Conservation (phyloP, 2,329 filamentous ascomycete species). For the Rhynchosporium graminicola region DNA sequence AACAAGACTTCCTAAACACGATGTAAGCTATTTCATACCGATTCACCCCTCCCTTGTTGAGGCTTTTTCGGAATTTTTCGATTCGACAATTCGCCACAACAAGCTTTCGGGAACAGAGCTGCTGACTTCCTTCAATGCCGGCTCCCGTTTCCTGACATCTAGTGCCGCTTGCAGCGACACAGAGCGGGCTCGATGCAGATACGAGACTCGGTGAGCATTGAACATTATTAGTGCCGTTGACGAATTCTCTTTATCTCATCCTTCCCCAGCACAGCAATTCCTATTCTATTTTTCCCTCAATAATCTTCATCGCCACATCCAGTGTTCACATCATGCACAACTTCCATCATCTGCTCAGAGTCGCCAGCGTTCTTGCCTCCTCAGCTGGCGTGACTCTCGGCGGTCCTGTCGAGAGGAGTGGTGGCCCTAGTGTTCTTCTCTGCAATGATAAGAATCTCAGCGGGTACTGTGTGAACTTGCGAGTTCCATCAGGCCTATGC, state of each 20-base stretch:
- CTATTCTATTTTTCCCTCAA: no score
- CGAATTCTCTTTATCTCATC: neutral
- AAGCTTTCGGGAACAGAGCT: neutral
- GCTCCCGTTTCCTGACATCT: neutral
- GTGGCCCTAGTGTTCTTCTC: neutral
- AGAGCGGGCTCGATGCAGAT: neutral
- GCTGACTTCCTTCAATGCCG: neutral
- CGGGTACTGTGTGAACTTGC: neutral
- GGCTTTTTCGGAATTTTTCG: no score
- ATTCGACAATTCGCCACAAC: neutral
- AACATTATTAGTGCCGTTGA: neutral
- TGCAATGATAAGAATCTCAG: conserved; percentile 5
- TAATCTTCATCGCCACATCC: neutral
- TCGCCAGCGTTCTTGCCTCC: neutral
- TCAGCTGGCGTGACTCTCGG: no score
- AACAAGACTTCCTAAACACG: no score
- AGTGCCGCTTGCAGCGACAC: neutral
- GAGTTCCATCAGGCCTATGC: neutral
- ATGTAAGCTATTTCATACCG: no score
- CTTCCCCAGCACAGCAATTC: neutral
- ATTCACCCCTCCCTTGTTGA: no score
- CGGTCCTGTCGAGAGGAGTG: no score
- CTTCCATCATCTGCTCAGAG: neutral
- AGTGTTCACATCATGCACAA: neutral
- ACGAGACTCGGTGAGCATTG: neutral